Evolutionary conservation across 495 filamentous ascomycete species (phyloP), one percentile per base, ranked within the genome.

Genomic region (Penicillium arizonense): DNA sequence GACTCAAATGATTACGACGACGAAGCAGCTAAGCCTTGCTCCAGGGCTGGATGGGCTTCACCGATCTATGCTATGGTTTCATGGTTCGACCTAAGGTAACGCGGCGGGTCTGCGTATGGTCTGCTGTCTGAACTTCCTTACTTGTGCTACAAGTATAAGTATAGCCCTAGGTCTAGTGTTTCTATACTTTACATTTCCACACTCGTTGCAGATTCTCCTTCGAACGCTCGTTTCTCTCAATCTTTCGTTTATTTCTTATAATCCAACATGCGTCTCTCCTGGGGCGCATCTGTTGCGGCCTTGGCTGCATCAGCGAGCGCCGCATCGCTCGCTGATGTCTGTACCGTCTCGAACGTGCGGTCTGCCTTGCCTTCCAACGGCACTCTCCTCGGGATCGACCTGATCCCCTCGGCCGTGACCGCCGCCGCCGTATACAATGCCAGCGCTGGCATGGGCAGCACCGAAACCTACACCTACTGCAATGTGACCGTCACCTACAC

Each of bases 401-500:
- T 70, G 36, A 55, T 68, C 16, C 64, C 69, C 3, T 68, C 67
- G 2, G 46, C 63, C 20, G 61, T 67, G 7, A 67, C 67, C 12
- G 65, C 65, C 1, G 56, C 44, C 23, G 26, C 54, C 5, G 52
- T 64, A n/a, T 64, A 68, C 47, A 67, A 67, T 50, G 57, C 61
- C 11, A 55, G 30, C 21, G 44, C 50, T 13, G 50, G 49, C 3
- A 50, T 23, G 12, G 56, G 59, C 23, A 55, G 50, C 52, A 54
- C 54, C 21, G 42, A 36, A 34, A 65, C 67, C 16, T 63, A 59
- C 60, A 56, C 55, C 44, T 72, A 70, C 60, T 72, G 69, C 57
- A 72, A 70, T 43, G 67, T 72, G 37, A 65, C 67, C 2, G 47
- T 72, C 23, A 53, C 65, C 51, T 72, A 72, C 60, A 61, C 57